Base-by-base conservation (phyloP, 164 flowering plant species). In the Magnolia officinalis region DNA sequence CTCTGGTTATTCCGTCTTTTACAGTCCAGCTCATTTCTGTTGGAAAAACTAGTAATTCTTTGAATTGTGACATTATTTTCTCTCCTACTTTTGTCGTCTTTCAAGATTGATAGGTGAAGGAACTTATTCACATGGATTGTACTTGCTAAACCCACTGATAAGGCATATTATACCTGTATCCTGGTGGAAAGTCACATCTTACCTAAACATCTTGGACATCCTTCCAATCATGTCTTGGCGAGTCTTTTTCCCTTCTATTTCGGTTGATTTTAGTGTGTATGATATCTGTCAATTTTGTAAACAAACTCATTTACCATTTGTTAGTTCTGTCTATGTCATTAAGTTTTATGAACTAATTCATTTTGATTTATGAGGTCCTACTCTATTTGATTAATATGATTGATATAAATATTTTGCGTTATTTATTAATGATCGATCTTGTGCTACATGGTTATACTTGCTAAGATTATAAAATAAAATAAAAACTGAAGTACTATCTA, bases 51-150 rank as follows among this genome's bases (percentile, higher is more conserved):
- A 71, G n/a, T 71, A 50, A 71, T 50, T 50, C 58, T 45, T 67
- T 75, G 50, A 67, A 67, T 50, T 75, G 65, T 75, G 51, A 75
- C 55, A 72, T 67, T 37, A 67, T 75, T 67, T 75, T 52, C 11
- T 75, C 77, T 19, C 77, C 18, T 13, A 52, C 20, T 14, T 31
- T 0, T 59, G 55, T 70, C 26, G 14, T 52, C 19, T 55, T 72
- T 72, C 21, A 72, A 64, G 74, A 52, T 55, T 8, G 50, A 72
- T 1, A 11, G 10, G 14, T n/a, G 65, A 23, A n/a, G 67, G 63
- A 23, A 72, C 66, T 18, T 31, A 26, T 18, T 73, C 67, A 8
- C 65, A 61, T 29, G 52, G 16, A 16, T 37, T 61, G 11, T 59
- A 31, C 49, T 31, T 29, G 10, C 16, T 29, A 29, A 61, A 73